These are phyloP conservation scores for Trichosporon inkin DNA, from an alignment of 1,284 basidiomycete genomes.

Conservation along the genomic window DNA sequence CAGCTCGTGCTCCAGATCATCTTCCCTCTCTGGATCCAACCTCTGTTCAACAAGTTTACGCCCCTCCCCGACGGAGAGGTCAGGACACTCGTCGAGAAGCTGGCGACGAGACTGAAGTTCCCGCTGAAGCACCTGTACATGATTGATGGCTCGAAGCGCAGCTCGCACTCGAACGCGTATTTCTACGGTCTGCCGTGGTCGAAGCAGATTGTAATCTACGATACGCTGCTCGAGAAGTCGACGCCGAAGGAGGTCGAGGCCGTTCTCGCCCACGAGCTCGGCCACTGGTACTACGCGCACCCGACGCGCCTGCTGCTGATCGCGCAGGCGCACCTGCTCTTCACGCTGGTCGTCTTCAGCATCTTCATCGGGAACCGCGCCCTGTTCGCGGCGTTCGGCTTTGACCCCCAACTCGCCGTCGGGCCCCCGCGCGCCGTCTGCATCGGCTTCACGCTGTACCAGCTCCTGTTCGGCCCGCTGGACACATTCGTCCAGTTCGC, in stretches of 20 bases:
- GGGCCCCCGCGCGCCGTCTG: conserved; percentile 66
- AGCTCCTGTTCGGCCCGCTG: conserved; percentile 78
- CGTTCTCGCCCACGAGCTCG: conserved; percentile 83
- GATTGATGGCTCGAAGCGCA: conserved; percentile 94
- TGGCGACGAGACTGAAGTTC: conserved; percentile 79
- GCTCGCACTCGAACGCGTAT: conserved; percentile 90
- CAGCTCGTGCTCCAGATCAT: conserved; percentile 79
- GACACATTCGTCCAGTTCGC: conserved; percentile 71
- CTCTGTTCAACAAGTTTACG: conserved; percentile 93
- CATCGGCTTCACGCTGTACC: conserved; percentile 80
- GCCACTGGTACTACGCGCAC: conserved; percentile 89
- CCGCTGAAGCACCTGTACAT: conserved; percentile 92
- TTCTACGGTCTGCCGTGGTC: conserved; percentile 93
- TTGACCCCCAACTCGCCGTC: conserved; percentile 60
- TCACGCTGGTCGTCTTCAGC: conserved; percentile 81
- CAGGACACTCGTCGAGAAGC: conserved; percentile 65
- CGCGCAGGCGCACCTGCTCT: conserved; percentile 80
- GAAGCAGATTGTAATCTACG: conserved; percentile 96
- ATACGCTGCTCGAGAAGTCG: conserved; percentile 88
- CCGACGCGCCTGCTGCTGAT: conserved; percentile 81
- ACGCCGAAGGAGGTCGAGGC: conserved; percentile 85
- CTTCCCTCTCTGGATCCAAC: conserved; percentile 88
- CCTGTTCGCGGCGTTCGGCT: conserved; percentile 81
- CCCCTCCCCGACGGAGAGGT: conserved; percentile 72
- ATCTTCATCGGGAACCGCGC: conserved; percentile 84